Evolutionary conservation across 1,284 basidiomycete genomes (phyloP), one percentile per base, ranked within the genome.

Genomic region (Austroboletus niveus): DNA sequence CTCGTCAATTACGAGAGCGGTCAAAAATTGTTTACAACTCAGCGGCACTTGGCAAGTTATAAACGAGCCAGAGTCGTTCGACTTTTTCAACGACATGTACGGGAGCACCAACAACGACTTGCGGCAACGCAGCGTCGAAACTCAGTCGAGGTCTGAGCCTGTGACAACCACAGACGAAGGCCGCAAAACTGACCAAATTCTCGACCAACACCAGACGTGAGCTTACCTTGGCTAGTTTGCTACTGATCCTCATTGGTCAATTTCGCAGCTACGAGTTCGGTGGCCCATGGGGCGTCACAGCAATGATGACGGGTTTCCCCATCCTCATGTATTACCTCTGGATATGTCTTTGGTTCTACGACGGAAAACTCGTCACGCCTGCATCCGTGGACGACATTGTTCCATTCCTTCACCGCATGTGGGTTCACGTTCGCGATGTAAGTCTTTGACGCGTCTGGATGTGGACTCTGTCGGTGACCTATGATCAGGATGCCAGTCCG

Each of bases 331-430:
- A 98, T 74, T 99, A 99, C 75, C 84, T 99, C 60, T 98, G 94
- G 92, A 93, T 94, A 60, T 99, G 97, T 66, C 80, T 98, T 38
- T 94, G 91, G 84, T 97, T 94, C 72, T 95, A 98, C 69, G 89
- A 98, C 60, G 96, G 96, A 48, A 78, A 81, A 61, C 76, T 97
- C 40, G 84, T 91, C n/a, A 73, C 81, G 59, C 94, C 94, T 0
- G 75, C 73, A 31, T 88, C 89, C 11, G 52, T 84, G 22, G 81
- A 82, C 43, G 91, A 93, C 58, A 78, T 95, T 48, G 62, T 75
- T 51, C 93, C 95, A 1, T 97, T 96, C 77, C 69, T 97, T 30
- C 65, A 72, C 50, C 79, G 82, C 45, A 94, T 98, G 91, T 91
- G 89, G 82, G 75, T 71, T 12, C 94, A 97, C 69, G 77, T 95